A percentile compares a stretch with the other conserved stretches of the same genome.
Conservation (phyloP, 2,329 filamentous ascomycete species). For the Arthrobotrys megalospora region DNA sequence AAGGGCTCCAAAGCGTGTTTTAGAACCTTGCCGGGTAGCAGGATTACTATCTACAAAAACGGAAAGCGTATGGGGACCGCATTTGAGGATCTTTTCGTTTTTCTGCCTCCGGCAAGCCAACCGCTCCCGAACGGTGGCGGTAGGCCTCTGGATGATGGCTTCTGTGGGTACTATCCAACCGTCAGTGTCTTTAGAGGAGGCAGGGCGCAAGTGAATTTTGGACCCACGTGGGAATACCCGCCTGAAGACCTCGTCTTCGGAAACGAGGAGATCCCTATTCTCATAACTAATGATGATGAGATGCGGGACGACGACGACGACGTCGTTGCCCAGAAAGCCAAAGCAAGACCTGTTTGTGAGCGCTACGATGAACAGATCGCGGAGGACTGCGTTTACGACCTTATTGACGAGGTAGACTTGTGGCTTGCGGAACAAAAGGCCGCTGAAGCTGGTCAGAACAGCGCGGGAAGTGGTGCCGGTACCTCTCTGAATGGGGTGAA, state of each 20-base stretch:
- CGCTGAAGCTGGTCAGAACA: slow-evolving; percentile 15
- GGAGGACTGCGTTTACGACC: slow-evolving; percentile 92
- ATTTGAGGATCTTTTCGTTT: slow-evolving; percentile 88
- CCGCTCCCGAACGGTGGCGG: slow-evolving; percentile 80
- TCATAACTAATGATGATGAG: slow-evolving; percentile 64
- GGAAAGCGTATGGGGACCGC: slow-evolving; percentile 87
- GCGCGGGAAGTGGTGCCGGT: slow-evolving; percentile 11
- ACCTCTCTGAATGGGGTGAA: slow-evolving; percentile 4
- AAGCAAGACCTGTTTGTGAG: slow-evolving; percentile 76
- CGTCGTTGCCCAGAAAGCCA: slow-evolving; percentile 6
- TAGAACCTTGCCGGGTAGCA: slow-evolving; percentile 76
- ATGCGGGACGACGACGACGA: slow-evolving; percentile 68
- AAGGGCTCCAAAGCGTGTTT: slow-evolving; percentile 52
- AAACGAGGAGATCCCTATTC: slow-evolving; percentile 65
- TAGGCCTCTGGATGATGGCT: slow-evolving; percentile 90
- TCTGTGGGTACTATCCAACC: slow-evolving; percentile 95
- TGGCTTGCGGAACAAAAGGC: slow-evolving; percentile 76
- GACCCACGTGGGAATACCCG: slow-evolving; percentile 91
- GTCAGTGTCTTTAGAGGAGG: slow-evolving; percentile 93
- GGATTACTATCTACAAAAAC: slow-evolving; percentile 93
- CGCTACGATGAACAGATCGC: slow-evolving; percentile 93
- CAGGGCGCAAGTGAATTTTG: slow-evolving; percentile 93
- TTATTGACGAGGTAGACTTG: slow-evolving; percentile 94
- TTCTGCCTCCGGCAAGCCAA: slow-evolving; percentile 89
- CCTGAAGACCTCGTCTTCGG: slow-evolving; percentile 74